A percentile compares a stretch with the other conserved stretches of the same genome.
These are phyloP conservation scores for Aspergillus bombycis DNA, from an alignment of 2,329 filamentous ascomycete species.

Conservation along the genomic window DNA sequence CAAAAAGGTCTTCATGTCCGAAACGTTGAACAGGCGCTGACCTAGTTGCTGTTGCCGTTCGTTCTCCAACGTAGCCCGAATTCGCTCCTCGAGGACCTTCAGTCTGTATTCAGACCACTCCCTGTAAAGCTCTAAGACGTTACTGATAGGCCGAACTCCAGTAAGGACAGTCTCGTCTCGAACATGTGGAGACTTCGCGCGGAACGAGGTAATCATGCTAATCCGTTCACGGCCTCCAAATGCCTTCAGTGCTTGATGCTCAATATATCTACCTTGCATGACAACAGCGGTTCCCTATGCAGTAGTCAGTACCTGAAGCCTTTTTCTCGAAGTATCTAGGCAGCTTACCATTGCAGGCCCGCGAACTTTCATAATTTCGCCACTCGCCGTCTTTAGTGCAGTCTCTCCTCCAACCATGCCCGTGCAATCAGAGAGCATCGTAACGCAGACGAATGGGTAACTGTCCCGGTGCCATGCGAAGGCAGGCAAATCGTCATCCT, in stretches of 20 bases:
- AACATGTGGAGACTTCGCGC: not conserved
- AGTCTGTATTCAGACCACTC: not conserved
- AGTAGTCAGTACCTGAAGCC: not conserved
- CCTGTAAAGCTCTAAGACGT: not conserved
- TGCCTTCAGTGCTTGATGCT: constrained; percentile 3
- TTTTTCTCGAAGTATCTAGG: rapidly evolving
- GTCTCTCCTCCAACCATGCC: constrained; percentile 66
- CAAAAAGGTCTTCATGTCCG: not conserved
- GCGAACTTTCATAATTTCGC: constrained; percentile 1
- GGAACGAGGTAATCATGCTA: constrained; percentile 2
- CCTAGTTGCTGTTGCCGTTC: not conserved
- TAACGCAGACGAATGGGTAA: constrained; percentile 68
- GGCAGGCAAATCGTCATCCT: not conserved
- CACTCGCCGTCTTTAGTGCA: not conserved
- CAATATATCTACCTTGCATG: constrained; percentile 10
- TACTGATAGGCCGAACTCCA: not conserved
- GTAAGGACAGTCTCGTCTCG: not conserved
- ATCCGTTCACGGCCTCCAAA: constrained; percentile 7
- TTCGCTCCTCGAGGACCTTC: not conserved
- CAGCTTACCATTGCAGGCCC: not conserved
- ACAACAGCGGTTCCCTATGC: constrained; percentile 1
- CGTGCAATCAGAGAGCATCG: constrained; percentile 65
- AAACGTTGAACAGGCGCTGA: not conserved
- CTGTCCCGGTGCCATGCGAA: constrained; percentile 48
- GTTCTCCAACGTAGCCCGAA: not conserved